A percentile compares a stretch with the other conserved stretches of the same genome.
phyloP scores from a whole-genome alignment of 257 asterid species.

The Scutellaria barbata region DNA sequence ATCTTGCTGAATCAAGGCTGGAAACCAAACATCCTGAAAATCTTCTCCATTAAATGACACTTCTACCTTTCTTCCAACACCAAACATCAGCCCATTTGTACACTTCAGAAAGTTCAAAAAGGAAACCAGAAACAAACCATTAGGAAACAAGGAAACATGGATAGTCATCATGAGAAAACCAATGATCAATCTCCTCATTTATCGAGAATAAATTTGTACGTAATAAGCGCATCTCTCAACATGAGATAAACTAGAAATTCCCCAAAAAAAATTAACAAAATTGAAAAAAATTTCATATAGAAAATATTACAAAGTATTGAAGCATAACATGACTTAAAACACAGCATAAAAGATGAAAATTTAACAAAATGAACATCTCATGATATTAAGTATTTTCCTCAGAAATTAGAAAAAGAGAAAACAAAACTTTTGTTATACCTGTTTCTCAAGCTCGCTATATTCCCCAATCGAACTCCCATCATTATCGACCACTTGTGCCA shows the following conservation, averaged over 20 bases:
- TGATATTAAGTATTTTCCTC: background rate
- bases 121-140: slow-evolving; percentile 21
- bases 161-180: slow-evolving; percentile 7
- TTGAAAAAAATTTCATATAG: background rate
- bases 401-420: background rate
- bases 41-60: slow-evolving; percentile 57
- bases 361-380: background rate
- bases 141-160: background rate
- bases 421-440: slow-evolving; percentile 43
- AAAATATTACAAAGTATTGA: background rate
- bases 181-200: slow-evolving; percentile 12
- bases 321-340: background rate
- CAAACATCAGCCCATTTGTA: slow-evolving; percentile 57
- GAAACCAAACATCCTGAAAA: slow-evolving; percentile 62
- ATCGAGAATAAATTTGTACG: too few species aligned
- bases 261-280: background rate
- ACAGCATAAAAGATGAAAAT: background rate
- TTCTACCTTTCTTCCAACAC: slow-evolving; percentile 67
- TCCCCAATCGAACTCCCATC: background rate
- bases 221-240: background rate
- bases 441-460: slow-evolving; percentile 26
- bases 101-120: slow-evolving; percentile 50
- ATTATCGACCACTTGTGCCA: background rate
- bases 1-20: slow-evolving; percentile 49
- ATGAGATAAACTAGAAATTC: background rate